phyloP scores from a whole-genome alignment of 2,329 filamentous ascomycete genomes.

The Fusarium sp. region DNA sequence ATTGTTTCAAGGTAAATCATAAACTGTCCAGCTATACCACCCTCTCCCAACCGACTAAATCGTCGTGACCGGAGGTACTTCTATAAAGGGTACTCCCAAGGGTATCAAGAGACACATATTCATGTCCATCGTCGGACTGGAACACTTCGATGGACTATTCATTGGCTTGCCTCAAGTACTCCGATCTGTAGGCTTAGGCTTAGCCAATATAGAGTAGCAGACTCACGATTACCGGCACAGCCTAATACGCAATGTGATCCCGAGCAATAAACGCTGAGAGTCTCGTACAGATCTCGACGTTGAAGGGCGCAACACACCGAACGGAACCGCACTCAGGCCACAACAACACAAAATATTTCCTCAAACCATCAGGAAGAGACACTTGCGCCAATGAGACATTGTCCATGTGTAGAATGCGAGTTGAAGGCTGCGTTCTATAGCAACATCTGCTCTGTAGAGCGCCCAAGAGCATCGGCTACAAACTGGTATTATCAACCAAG shows the following conservation, averaged over 20 bases:
- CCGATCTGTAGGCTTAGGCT: neutral
- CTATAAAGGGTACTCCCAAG: too few species aligned
- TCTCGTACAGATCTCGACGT: neutral
- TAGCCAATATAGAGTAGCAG: neutral
- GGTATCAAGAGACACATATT: too few species aligned
- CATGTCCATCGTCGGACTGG: too few species aligned
- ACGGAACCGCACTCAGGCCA: neutral
- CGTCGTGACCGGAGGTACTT: too few species aligned
- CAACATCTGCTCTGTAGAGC: neutral
- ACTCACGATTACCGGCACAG: neutral
- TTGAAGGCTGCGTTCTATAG: neutral
- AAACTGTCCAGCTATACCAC: too few species aligned
- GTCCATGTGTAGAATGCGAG: neutral
- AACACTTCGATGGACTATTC: too few species aligned
- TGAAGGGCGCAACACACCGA: neutral
- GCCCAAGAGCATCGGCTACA: neutral
- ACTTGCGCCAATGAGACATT: neutral
- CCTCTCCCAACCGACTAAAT: too few species aligned
- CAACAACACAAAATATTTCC: neutral
- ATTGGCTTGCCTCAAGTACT: too few species aligned
- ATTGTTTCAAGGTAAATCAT: too few species aligned
- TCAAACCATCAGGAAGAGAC: neutral
- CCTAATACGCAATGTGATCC: neutral
- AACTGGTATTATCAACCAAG: too few species aligned
- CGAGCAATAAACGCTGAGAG: neutral